A percentile compares a stretch with the other conserved stretches of the same genome.
phyloP scores from a whole-genome alignment of 768 basidiomycete genomes.

The Leccinum arenicola region DNA sequence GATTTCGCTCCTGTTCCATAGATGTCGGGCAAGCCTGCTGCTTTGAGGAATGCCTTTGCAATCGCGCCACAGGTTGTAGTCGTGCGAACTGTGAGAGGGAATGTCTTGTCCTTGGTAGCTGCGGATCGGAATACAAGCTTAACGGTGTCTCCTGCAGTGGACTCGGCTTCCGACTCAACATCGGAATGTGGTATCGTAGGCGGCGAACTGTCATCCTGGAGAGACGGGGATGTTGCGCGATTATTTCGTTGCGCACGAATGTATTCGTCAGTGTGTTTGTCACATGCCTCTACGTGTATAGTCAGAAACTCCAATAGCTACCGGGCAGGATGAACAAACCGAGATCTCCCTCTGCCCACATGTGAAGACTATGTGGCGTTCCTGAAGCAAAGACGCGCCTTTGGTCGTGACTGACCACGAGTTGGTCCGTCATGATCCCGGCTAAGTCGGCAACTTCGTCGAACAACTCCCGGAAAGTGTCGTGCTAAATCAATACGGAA shows the following conservation, averaged over 20 bases:
- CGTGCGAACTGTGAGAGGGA: slow-evolving; percentile 66
- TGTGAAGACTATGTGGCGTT: slow-evolving; percentile 59
- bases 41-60: slow-evolving; percentile 71
- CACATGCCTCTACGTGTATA: slow-evolving; percentile 56
- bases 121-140: slow-evolving; percentile 65
- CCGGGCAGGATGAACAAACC: slow-evolving; percentile 39
- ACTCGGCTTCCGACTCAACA: slow-evolving; percentile 36
- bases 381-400: slow-evolving; percentile 68
- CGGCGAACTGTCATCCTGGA: slow-evolving; percentile 12
- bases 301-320: slow-evolving; percentile 8
- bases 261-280: slow-evolving; percentile 61
- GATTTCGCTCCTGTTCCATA: slow-evolving; percentile 40
- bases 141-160: slow-evolving; percentile 47
- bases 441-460: slow-evolving; percentile 65
- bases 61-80: slow-evolving; percentile 77
- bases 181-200: slow-evolving; percentile 26
- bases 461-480: slow-evolving; percentile 62
- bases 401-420: slow-evolving; percentile 61
- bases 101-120: slow-evolving; percentile 44
- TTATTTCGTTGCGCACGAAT: slow-evolving; percentile 41
- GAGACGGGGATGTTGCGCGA: slow-evolving; percentile 24
- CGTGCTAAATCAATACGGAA: slow-evolving; percentile 42
- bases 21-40: slow-evolving; percentile 55
- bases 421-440: slow-evolving; percentile 43
- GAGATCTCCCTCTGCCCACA: slow-evolving; percentile 68